Base-by-base conservation (phyloP, 805 yeast genomes). In the Starmerella vitae region DNA sequence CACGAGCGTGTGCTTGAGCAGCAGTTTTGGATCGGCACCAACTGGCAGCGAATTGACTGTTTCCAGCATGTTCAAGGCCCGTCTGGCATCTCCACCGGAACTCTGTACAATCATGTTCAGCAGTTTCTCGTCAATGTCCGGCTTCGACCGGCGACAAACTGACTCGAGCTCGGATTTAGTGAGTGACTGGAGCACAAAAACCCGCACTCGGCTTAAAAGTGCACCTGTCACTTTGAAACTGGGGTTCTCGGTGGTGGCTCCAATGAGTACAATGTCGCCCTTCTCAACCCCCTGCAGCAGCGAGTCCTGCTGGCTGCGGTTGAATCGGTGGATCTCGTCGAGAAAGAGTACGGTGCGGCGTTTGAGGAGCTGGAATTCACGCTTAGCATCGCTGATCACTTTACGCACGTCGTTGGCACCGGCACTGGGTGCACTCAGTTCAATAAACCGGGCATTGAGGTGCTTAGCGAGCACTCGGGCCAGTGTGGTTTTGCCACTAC, bases 241-340 rank as follows among this genome's bases (percentile, higher is more conserved):
- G 3, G 96, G 95, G 55, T 91, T 91, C 55, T 91, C 98, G 0
- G 97, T 86, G 0, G 98, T 91, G n/a, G 97, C 96, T 4, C 98
- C 98, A 37, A 88, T 74, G 31, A 91, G 66, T 1, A 76, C 73
- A 32, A 86, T 73, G 38, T 74, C 74, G 2, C 97, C 97, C 21
- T 71, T 64, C 56, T 91, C 99, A 1, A 88, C 78, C 45, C 73
- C 76, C 0, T 93, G 91, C 29, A 91, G 62, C 34, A 93, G 71
- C 34, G 76, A 70, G 57, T 91, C 97, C 57, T 91, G 98, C 53
- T 91, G 98, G 0, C 75, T 65, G 44, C 79, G 78, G 48, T 76
- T 76, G 56, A 84, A 85, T 24, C 98, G 62, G 55, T 91, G 98
- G 28, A 91, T 79, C 55, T 91, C 98, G 60, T 91, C 98, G 37